Percentiles rank a stretch among this genome's conserved stretches.
phyloP scores from a whole-genome alignment of 2,329 filamentous ascomycete genomes.

The Colletotrichum coccodes region DNA sequence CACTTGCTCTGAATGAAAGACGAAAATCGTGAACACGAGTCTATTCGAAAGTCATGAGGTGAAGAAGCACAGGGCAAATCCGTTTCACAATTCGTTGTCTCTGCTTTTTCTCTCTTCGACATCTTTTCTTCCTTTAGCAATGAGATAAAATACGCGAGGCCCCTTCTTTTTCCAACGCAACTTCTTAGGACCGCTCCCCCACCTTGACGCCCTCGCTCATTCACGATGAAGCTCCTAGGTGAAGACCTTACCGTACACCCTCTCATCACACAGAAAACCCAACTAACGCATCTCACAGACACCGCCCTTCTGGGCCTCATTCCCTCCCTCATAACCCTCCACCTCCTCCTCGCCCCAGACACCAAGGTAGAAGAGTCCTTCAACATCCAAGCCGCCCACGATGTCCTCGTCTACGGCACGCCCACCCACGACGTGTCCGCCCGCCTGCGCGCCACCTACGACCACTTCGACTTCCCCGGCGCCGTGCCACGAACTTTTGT shows the following conservation, averaged over 20 bases:
- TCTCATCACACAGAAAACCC: neutral
- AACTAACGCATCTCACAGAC: constrained; percentile 48
- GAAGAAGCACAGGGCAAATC: constrained; percentile 31
- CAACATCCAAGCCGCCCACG: constrained; percentile 93
- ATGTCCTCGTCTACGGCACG: constrained; percentile 84
- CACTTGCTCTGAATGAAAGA: constrained; percentile 19
- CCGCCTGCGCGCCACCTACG: constrained; percentile 74
- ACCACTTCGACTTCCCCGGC: constrained; percentile 91
- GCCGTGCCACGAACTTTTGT: constrained; percentile 92
- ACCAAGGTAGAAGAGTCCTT: constrained; percentile 99
- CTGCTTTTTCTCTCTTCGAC: neutral
- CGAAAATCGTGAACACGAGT: constrained; percentile 10
- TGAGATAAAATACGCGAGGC: neutral
- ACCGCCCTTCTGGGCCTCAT: constrained; percentile 63
- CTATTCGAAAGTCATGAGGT: constrained; percentile 8
- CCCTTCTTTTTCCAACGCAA: neutral
- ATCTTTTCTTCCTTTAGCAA: neutral
- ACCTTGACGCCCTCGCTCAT: neutral
- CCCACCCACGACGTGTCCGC: constrained; percentile 65
- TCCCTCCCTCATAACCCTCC: constrained; percentile 71
- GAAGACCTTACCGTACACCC: neutral
- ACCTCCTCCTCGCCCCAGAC: constrained; percentile 82
- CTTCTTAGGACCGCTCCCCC: neutral
- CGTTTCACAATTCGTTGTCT: constrained; percentile 16
- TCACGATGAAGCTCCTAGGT: constrained; percentile 38